phyloP scores from a whole-genome alignment of 306 rosid genomes.

The peach (Prunus persica) region Prunus_persica_NCBIv2 NC_034009.1:31267001-31267500 shows the following conservation, averaged over 20 bases:
- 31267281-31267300: background rate
- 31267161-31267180: background rate
- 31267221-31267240: background rate
- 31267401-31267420: background rate
- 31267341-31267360: background rate
- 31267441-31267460: too few relatives aligned
- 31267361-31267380: background rate
- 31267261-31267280: background rate
- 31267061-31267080: background rate
- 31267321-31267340: background rate
- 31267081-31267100: background rate
- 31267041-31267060: slow-evolving; percentile 64
- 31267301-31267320: background rate
- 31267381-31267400: background rate
- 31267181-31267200: background rate
- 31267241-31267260: too few relatives aligned
- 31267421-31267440: too few relatives aligned
- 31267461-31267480: too few relatives aligned
- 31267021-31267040: slow-evolving; percentile 43
- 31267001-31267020: slow-evolving; percentile 44
- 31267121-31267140: background rate
- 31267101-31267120: background rate
- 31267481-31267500: too few relatives aligned
- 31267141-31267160: background rate
- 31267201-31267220: background rate